Base-by-base conservation (phyloP, 371 early-diverging fungal genomes). In the Rhizopus microsporus region DNA sequence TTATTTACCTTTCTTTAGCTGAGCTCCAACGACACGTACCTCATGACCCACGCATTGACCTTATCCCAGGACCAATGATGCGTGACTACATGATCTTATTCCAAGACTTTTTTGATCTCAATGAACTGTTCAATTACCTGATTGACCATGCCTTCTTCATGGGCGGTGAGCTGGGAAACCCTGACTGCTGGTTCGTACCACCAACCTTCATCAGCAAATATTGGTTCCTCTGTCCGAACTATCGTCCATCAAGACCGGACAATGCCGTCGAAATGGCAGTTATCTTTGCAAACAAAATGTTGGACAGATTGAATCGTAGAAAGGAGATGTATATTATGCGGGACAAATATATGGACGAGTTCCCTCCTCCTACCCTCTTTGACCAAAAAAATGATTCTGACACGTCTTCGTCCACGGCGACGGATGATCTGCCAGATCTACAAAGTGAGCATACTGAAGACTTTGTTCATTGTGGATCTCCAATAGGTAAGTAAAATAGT, bases 31-130 rank as follows among this genome's bases (percentile, higher is more conserved):
- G 75, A 32, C 66, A 49, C 13, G 54, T 75, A 13, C 75, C 75
- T 17, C 78, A 78, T 45, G 75, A 78, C 56, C 61, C 71, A 12
- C 67, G 78, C n/a, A 75, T 78, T 45, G 78, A 78, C 54, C 62
- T 69, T 16, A 58, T 75, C 6, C 78, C 78, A 6, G 74, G 78
- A 12, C 68, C 73, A n/a, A 57, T 53, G 2, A 75, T 78, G 75
- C 70, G 78, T 13, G 75, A 78, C 34, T 67, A 59, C n/a, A 75
- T 78, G 78, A 78, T 78, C 30, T 8, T 75, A 3, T 78, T 69
- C 34, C 73, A 71, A 59, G 73, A 78, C 42, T 75, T 59, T 56
- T 75, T 75, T 56, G 70, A 75, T 37, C 63, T 70, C 6, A 73
- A 78, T 56, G 75, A 75, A 46, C 56, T 78, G 2, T 78, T 78